Conservation (phyloP, 2,329 filamentous ascomycete genomes). For the Aspergillus sclerotialis region DNA sequence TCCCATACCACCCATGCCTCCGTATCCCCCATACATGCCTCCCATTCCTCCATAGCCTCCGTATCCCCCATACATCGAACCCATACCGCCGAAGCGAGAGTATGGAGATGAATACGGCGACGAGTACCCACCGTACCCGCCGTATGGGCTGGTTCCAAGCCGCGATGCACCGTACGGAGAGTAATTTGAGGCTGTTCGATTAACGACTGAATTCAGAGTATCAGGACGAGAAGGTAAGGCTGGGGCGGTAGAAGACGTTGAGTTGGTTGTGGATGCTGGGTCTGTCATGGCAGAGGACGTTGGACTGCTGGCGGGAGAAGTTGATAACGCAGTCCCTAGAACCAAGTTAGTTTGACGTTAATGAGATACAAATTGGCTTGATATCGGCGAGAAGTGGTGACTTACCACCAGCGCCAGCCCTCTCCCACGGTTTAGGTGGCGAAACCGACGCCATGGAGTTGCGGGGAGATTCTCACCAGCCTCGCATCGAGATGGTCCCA, state of each 20-base stretch:
- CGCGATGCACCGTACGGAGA: constrained; percentile 55
- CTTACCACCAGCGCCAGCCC: constrained; percentile 58
- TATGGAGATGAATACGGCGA: constrained; percentile 54
- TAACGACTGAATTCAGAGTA: constrained; percentile 70
- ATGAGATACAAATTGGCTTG: constrained; percentile 1
- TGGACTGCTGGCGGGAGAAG: constrained; percentile 16
- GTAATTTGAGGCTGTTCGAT: constrained; percentile 81
- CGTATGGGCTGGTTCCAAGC: constrained; percentile 46
- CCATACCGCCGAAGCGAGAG: constrained; percentile 46
- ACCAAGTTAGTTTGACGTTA: constrained; percentile 3
- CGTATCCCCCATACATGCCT: constrained; percentile 39
- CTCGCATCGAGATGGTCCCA: constrained; percentile 20
- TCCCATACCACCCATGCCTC: constrained; percentile 42
- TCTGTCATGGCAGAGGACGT: constrained; percentile 28
- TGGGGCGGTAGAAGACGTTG: constrained; percentile 47
- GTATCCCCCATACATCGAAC: constrained; percentile 26
- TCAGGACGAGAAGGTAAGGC: constrained; percentile 74
- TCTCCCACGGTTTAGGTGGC: constrained; percentile 97
- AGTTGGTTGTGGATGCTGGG: constrained; percentile 32
- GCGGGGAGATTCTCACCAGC: constrained; percentile 16
- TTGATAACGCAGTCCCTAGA: constrained; percentile 20
- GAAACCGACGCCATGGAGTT: constrained; percentile 56
- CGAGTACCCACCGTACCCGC: constrained; percentile 45
- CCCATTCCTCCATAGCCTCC: constrained; percentile 30
- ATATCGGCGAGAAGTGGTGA: too few species aligned